Percentiles rank a stretch among this genome's conserved stretches.
Evolutionary conservation across 2,329 filamentous ascomycete species (phyloP).

Genomic region (Cercospora sp.): DNA sequence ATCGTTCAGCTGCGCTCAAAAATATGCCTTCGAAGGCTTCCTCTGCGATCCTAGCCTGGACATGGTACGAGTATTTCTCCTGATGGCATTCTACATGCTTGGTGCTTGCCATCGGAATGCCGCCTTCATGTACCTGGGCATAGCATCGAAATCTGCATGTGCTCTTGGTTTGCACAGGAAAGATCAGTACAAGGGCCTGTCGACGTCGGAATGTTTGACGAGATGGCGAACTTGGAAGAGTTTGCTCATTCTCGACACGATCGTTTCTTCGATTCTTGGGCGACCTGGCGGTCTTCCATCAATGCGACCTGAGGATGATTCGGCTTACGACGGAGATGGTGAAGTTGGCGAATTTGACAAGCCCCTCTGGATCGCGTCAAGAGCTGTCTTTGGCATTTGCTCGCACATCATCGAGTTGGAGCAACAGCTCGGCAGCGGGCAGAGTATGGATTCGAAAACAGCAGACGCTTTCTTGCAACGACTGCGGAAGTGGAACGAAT

Average conservation of each 20-base stretch:
- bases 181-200: constrained; percentile 25
- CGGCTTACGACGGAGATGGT: constrained; percentile 21
- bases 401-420: constrained; percentile 29
- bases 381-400: constrained; percentile 23
- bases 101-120: constrained; percentile 60
- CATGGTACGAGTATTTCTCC: constrained; percentile 54
- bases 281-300: constrained; percentile 41
- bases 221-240: constrained; percentile 51
- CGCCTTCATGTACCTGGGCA: constrained; percentile 64
- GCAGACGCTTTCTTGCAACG: constrained; percentile 25
- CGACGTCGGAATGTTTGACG: constrained; percentile 18
- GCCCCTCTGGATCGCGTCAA: constrained; percentile 21
- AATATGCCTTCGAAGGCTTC: constrained; percentile 52
- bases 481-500: constrained; percentile 27
- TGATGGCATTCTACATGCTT: constrained; percentile 62
- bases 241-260: constrained; percentile 50
- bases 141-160: constrained; percentile 59
- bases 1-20: constrained; percentile 52
- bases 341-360: constrained; percentile 15
- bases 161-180: constrained; percentile 56
- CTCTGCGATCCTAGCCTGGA: constrained; percentile 56
- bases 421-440: constrained; percentile 25
- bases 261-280: constrained; percentile 53
- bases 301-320: constrained; percentile 22
- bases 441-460: constrained; percentile 18